Evolutionary conservation across 1,284 basidiomycete genomes (phyloP).

Genomic region (Ustilago bromivora): DNA sequence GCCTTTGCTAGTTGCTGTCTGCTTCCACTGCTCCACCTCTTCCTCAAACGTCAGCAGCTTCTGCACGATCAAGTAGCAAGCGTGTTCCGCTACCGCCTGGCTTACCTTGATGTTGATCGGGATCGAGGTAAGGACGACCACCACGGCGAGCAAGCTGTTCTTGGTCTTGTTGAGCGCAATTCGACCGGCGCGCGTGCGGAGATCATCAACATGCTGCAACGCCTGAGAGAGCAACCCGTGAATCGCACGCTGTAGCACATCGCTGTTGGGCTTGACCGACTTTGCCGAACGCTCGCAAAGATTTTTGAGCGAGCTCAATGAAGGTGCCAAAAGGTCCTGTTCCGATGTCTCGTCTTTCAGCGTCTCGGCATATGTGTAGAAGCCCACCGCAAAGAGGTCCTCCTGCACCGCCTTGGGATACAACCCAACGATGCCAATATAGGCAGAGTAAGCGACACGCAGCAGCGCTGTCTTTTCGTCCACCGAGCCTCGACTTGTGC

Average conservation of each 20-base stretch:
- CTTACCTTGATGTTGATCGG: constrained; percentile 79
- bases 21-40: constrained; percentile 71
- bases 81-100: constrained; percentile 82
- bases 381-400: constrained; percentile 82
- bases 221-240: constrained; percentile 89
- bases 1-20: constrained; percentile 12
- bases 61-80: constrained; percentile 84
- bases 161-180: constrained; percentile 86
- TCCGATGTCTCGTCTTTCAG: constrained; percentile 61
- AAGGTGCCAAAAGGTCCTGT: constrained; percentile 54
- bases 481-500: constrained; percentile 70
- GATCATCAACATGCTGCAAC: constrained; percentile 86
- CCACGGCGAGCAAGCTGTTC: constrained; percentile 87
- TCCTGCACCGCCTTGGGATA: constrained; percentile 76
- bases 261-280: constrained; percentile 57
- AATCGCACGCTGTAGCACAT: constrained; percentile 74
- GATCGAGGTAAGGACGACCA: constrained; percentile 85
- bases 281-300: constrained; percentile 60
- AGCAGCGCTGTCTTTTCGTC: constrained; percentile 75
- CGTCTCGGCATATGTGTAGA: constrained; percentile 82
- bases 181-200: constrained; percentile 77
- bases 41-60: constrained; percentile 76
- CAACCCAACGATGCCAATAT: constrained; percentile 76
- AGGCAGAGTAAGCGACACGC: constrained; percentile 77
- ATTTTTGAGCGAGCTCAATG: constrained; percentile 59